Evolutionary conservation across 2,329 filamentous ascomycete genomes (phyloP), one percentile per base, ranked within the genome.

Genomic region (Aspergillus ochraceus): DNA sequence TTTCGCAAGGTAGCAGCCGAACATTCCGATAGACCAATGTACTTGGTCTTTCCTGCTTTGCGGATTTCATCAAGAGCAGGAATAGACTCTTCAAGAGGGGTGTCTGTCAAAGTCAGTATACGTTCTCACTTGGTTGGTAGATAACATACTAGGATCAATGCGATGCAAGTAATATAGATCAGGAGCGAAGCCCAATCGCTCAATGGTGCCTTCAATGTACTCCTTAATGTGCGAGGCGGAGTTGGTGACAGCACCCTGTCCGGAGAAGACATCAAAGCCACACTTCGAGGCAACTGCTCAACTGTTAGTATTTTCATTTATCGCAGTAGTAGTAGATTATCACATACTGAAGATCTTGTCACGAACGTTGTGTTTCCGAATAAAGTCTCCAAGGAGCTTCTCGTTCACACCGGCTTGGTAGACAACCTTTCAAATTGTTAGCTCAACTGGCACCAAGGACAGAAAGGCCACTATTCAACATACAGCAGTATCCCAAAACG

Each of bases 131-230:
- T n/a, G 1, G 4, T 17, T 5, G 1, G 14, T 0, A 17, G 24
- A 17, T 1, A 6, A 67, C 76, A 8, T 66, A 80, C 78, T 76
- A 0, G 77, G 78, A 53, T 81, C 78, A 39, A 81, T 80, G 2
- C 79, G 71, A 54, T 80, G 77, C 2, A 80, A 70, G 51, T 79
- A 79, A 58, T 81, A 81, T 4, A 80, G 68, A 52, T 81, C 79
- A 6, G 80, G 80, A 0, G 79, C 53, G 49, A 81, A 82, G 0
- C 81, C 80, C 0, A 83, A 74, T 61, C 81, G 68, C 56, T 82
- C 76, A 49, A 82, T 82, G 0, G 80, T 81, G 11, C 79, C 80
- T 3, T 82, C 79, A 26, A 83, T 81, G 60, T 82, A 83, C 45
- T 71, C 57, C 62, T 79, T 77, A 63, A 83, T 83, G 51, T 83